Evolutionary conservation across 495 filamentous ascomycete genomes (phyloP).

Genomic region (Rostrohypoxylon terebratum): DNA sequence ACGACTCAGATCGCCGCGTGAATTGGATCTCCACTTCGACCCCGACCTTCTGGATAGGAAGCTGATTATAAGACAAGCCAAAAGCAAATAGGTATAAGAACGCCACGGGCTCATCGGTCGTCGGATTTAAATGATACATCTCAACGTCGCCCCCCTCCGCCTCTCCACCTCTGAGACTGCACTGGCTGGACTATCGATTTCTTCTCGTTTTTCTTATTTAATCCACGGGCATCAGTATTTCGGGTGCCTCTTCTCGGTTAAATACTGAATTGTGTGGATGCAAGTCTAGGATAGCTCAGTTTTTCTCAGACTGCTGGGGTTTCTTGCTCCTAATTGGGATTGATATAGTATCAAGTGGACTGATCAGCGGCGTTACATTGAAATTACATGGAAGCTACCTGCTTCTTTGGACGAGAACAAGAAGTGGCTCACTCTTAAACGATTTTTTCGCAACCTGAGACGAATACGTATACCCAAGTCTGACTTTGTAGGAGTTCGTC

Average conservation of each 20-base stretch:
- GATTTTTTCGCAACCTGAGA: slow-evolving; percentile 4
- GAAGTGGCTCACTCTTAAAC: not conserved
- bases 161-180: slow-evolving; percentile 36
- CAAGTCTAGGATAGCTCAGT: slow-evolving; percentile 30
- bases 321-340: slow-evolving; percentile 3
- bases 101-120: slow-evolving; percentile 33
- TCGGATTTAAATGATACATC: slow-evolving; percentile 34
- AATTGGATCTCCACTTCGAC: not conserved
- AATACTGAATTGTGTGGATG: slow-evolving; percentile 26
- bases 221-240: slow-evolving; percentile 37
- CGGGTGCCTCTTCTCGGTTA: slow-evolving; percentile 30
- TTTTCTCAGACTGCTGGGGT: slow-evolving; percentile 14
- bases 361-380: slow-evolving; percentile 20
- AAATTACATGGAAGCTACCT: slow-evolving; percentile 25
- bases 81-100: slow-evolving; percentile 30
- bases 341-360: slow-evolving; percentile 31
- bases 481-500: not conserved
- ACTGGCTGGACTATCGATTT: slow-evolving; percentile 42
- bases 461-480: slow-evolving; percentile 18
- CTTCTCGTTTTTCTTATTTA: slow-evolving; percentile 31
- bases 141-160: slow-evolving; percentile 18
- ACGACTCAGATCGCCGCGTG: not conserved
- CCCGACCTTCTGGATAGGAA: slow-evolving; percentile 1
- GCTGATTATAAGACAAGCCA: slow-evolving; percentile 8
- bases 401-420: slow-evolving; percentile 27